phyloP scores from a whole-genome alignment of 371 early-diverging fungal genomes.

The Mucor lusitanicus region DNA sequence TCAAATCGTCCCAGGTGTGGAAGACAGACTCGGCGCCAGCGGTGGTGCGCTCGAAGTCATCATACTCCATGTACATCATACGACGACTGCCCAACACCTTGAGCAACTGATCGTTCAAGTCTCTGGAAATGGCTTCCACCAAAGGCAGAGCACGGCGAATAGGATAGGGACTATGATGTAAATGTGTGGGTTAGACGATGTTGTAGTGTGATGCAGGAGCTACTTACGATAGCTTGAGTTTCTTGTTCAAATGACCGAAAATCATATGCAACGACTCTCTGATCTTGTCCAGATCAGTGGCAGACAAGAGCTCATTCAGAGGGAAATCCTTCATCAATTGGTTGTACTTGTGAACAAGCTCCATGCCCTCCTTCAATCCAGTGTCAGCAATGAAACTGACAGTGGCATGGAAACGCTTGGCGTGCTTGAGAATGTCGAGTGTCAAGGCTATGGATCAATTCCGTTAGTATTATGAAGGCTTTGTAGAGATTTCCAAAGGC shows the following conservation, averaged over 20 bases:
- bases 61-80: slow-evolving; percentile 92
- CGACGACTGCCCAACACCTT: slow-evolving; percentile 87
- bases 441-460: slow-evolving; percentile 64
- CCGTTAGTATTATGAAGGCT: background rate
- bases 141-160: slow-evolving; percentile 90
- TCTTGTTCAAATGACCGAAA: slow-evolving; percentile 96
- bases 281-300: slow-evolving; percentile 89
- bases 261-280: slow-evolving; percentile 80
- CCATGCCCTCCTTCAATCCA: slow-evolving; percentile 93
- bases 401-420: slow-evolving; percentile 98
- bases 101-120: slow-evolving; percentile 90
- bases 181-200: background rate
- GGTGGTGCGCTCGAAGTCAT: slow-evolving; percentile 81
- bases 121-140: slow-evolving; percentile 94
- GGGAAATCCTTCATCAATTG: slow-evolving; percentile 98
- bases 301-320: slow-evolving; percentile 91
- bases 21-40: slow-evolving; percentile 90
- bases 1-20: slow-evolving; percentile 91
- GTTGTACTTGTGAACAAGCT: slow-evolving; percentile 91
- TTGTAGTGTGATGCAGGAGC: background rate
- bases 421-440: slow-evolving; percentile 92
- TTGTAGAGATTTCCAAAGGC: background rate
- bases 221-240: slow-evolving; percentile 85
- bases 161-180: slow-evolving; percentile 78
- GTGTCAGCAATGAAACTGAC: slow-evolving; percentile 98